Evolutionary conservation across 345 rosid genomes (phyloP).

Genomic region (Combretum micranthum): DNA sequence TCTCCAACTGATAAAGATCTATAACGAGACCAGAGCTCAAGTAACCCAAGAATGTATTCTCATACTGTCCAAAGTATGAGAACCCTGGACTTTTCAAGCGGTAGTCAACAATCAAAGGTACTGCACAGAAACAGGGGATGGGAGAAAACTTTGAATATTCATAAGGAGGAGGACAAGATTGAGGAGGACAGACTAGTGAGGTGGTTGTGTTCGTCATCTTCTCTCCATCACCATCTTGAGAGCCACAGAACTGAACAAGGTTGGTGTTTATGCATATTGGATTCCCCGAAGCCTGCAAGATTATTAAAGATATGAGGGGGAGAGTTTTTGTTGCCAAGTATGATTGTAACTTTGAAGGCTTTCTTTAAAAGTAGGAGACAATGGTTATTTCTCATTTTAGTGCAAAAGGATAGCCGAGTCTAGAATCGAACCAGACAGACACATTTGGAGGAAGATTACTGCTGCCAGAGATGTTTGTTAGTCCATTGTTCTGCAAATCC

Average conservation of each 20-base stretch:
- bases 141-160: slow-evolving; percentile 45
- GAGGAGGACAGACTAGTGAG: slow-evolving; percentile 29
- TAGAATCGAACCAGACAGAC: slow-evolving; percentile 62
- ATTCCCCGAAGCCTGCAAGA: slow-evolving; percentile 80
- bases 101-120: slow-evolving; percentile 68
- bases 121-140: slow-evolving; percentile 61
- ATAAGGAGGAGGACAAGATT: slow-evolving; percentile 59
- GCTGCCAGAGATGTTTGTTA: slow-evolving; percentile 52
- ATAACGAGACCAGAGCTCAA: slow-evolving; percentile 49
- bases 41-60: slow-evolving; percentile 34
- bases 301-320: too few species aligned
- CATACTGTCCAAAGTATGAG: slow-evolving; percentile 47
- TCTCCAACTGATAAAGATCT: slow-evolving; percentile 44
- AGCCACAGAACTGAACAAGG: slow-evolving; percentile 35
- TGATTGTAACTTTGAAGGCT: neutral
- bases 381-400: too few species aligned
- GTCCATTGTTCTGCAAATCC: slow-evolving; percentile 66
- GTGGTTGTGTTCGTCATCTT: slow-evolving; percentile 14
- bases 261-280: slow-evolving; percentile 50
- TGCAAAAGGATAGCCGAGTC: slow-evolving; percentile 7
- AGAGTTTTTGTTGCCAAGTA: neutral
- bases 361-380: neutral
- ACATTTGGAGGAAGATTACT: slow-evolving; percentile 61
- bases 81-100: slow-evolving; percentile 96
- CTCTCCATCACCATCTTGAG: slow-evolving; percentile 17